A percentile compares a stretch with the other conserved stretches of the same genome.
These are phyloP conservation scores for Polyrhizophydium stewartii DNA, from an alignment of 371 early-diverging fungal genomes.

Conservation along the genomic window DNA sequence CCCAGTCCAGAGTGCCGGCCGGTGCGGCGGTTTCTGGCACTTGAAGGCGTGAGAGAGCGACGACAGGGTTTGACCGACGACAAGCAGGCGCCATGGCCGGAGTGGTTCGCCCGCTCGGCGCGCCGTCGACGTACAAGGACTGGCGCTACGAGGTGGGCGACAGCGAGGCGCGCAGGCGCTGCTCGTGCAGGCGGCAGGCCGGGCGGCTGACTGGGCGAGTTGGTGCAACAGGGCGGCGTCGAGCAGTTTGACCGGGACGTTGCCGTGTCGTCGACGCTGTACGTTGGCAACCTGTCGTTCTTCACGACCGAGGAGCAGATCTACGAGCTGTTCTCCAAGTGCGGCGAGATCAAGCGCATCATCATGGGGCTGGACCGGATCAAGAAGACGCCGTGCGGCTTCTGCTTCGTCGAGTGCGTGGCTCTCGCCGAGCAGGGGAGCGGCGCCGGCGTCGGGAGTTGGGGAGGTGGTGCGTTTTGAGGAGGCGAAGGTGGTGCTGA, in stretches of 20 bases:
- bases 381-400: conserved; percentile 96
- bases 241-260: conserved; percentile 67
- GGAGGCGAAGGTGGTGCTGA: neutral
- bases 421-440: neutral
- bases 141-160: conserved; percentile 63
- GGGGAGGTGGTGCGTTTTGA: neutral
- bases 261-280: conserved; percentile 71
- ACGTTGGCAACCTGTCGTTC: conserved; percentile 97
- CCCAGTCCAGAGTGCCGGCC: too few relatives aligned
- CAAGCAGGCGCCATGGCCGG: conserved; percentile 36
- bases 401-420: conserved; percentile 96
- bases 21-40: neutral
- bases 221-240: conserved; percentile 60
- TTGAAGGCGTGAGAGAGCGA: neutral
- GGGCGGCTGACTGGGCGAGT: neutral
- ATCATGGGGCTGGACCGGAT: conserved; percentile 97
- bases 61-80: too few relatives aligned
- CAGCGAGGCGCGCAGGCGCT: too few relatives aligned
- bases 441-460: neutral
- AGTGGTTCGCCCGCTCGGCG: conserved; percentile 76
- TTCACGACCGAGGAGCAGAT: conserved; percentile 99
- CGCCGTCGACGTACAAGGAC: conserved; percentile 84
- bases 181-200: too few relatives aligned
- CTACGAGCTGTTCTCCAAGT: conserved; percentile 91
- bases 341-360: conserved; percentile 95